These are phyloP conservation scores for Hippophae tibetana DNA, from an alignment of 306 rosid genomes.

Conservation along the genomic window DNA sequence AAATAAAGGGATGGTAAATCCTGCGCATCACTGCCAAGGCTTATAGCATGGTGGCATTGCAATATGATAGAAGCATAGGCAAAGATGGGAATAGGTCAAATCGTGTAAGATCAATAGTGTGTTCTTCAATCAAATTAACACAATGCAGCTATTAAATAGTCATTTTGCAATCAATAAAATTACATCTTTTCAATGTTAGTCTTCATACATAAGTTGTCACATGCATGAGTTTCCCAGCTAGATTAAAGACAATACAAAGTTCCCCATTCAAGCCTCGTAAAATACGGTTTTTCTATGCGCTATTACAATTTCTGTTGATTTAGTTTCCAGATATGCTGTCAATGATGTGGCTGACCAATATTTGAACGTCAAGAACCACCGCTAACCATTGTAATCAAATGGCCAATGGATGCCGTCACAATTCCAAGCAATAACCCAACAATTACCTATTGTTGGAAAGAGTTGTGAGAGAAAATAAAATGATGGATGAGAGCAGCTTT, in stretches of 20 bases:
- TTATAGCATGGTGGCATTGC: too few species aligned
- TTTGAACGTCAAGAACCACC: slow-evolving; percentile 13
- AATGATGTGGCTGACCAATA: slow-evolving; percentile 11
- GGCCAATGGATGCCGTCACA: slow-evolving; percentile 46
- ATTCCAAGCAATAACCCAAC: slow-evolving; percentile 83
- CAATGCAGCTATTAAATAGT: too few species aligned
- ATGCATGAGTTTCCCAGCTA: slow-evolving; percentile 15
- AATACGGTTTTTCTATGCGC: too few species aligned
- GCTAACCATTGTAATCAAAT: slow-evolving; percentile 30
- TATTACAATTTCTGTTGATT: slow-evolving; percentile 10
- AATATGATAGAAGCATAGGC: too few species aligned
- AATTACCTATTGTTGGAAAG: slow-evolving; percentile 46
- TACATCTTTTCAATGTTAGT: slow-evolving; percentile 17
- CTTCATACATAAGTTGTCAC: slow-evolving; percentile 14
- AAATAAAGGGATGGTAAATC: too few species aligned
- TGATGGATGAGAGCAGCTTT: neutral
- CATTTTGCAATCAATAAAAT: slow-evolving; percentile 11
- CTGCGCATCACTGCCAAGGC: too few species aligned
- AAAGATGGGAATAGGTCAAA: too few species aligned
- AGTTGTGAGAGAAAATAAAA: neutral
- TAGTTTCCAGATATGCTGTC: slow-evolving; percentile 16
- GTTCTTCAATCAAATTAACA: too few species aligned
- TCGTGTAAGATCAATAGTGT: too few species aligned
- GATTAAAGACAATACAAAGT: slow-evolving; percentile 14
- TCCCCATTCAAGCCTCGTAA: slow-evolving; percentile 5